Percentiles rank a stretch among this genome's conserved stretches.
These are phyloP conservation scores for Macaranga tanarius DNA, from an alignment of 441 rosid species.

Conservation along the genomic window DNA sequence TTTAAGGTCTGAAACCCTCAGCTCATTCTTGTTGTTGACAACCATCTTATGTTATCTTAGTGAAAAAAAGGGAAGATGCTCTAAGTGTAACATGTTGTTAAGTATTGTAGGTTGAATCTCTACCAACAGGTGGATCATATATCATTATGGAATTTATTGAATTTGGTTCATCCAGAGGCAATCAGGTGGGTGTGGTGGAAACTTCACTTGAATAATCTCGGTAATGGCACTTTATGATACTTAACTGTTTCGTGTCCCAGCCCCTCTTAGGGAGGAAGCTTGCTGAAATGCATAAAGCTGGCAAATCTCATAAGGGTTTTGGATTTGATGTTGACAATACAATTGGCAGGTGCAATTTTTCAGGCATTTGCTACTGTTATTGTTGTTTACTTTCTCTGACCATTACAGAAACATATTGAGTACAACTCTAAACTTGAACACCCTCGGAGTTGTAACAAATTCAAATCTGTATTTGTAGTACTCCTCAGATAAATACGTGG, in stretches of 20 bases:
- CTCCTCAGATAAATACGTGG: slow-evolving; percentile 90
- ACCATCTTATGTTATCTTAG: too few relatives aligned
- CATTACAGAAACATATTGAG: background rate
- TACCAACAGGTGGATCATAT: slow-evolving; percentile 78
- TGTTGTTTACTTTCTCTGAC: slow-evolving; percentile 1
- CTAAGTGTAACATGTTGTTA: slow-evolving; percentile 15
- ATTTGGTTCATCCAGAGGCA: slow-evolving; percentile 70
- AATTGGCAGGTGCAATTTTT: slow-evolving; percentile 67
- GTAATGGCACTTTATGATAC: slow-evolving; percentile 5
- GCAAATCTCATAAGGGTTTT: slow-evolving; percentile 73
- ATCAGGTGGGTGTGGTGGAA: slow-evolving; percentile 51
- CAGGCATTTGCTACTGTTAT: slow-evolving; percentile 12
- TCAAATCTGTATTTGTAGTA: slow-evolving; percentile 42
- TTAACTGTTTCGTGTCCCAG: slow-evolving; percentile 41
- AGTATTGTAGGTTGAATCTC: slow-evolving; percentile 59
- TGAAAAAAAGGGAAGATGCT: background rate
- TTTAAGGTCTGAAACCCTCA: slow-evolving; percentile 50
- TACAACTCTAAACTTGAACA: background rate
- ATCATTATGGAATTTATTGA: slow-evolving; percentile 88
- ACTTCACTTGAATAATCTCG: slow-evolving; percentile 14
- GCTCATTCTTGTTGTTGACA: background rate
- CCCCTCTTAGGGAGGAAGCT: slow-evolving; percentile 76
- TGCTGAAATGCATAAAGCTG: slow-evolving; percentile 93
- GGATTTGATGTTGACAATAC: slow-evolving; percentile 91
- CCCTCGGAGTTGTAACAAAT: slow-evolving; percentile 21